Evolutionary conservation across 192 early-diverging fungal genomes (phyloP).

Genomic region (Chytriomyces sp.): DNA sequence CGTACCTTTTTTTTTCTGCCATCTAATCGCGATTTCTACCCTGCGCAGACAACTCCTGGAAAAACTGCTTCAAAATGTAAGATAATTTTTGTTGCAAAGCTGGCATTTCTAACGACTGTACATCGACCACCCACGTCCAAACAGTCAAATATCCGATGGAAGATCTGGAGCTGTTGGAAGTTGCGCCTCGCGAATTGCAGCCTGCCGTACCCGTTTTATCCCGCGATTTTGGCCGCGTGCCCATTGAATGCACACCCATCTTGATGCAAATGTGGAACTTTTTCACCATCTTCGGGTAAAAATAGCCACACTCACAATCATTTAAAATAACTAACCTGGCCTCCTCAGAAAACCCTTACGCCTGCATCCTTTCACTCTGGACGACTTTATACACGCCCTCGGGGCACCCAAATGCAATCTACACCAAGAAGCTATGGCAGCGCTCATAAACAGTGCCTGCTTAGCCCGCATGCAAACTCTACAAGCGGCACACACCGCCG

Average conservation of each 20-base stretch:
- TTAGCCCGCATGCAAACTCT: background rate
- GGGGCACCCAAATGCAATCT: conserved; percentile 23
- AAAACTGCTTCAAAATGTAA: no score
- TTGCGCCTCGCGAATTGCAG: conserved; percentile 46
- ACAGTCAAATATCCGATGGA: conserved; percentile 74
- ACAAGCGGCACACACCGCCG: background rate
- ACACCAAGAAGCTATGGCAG: conserved; percentile 20
- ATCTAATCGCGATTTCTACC: background rate
- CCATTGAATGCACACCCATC: conserved; percentile 47
- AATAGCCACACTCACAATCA: background rate
- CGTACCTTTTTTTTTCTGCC: background rate
- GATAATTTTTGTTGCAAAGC: no score
- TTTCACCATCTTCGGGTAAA: conserved; percentile 61
- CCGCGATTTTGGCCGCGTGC: conserved; percentile 53
- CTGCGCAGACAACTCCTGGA: no score
- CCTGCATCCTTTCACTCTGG: conserved; percentile 74
- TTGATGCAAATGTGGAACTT: conserved; percentile 74
- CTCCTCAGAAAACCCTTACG: conserved; percentile 65
- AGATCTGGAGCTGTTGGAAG: conserved; percentile 73
- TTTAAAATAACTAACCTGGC: background rate
- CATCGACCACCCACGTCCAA: no score
- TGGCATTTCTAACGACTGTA: no score
- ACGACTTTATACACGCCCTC: conserved; percentile 76
- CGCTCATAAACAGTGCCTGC: conserved; percentile 11
- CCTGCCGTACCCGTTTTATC: conserved; percentile 50